phyloP scores from a whole-genome alignment of 768 basidiomycete species.

The Boletellus ananiceps region DNA sequence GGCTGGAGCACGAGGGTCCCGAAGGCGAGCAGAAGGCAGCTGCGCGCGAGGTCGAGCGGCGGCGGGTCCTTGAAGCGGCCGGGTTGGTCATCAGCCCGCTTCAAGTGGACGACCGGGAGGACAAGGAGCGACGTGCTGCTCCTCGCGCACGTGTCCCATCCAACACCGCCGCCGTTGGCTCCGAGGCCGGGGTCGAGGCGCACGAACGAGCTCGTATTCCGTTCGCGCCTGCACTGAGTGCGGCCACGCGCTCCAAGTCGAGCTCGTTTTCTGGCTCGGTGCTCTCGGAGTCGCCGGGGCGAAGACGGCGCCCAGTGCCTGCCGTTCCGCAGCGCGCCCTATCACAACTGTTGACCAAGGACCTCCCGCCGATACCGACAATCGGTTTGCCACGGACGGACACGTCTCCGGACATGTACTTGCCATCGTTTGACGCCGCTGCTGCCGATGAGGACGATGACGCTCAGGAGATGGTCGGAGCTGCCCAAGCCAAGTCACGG shows the following conservation, averaged over 20 bases:
- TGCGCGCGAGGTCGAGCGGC: conserved; percentile 69
- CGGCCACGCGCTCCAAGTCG: conserved; percentile 5
- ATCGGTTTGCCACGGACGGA: conserved; percentile 24
- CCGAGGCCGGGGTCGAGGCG: not conserved
- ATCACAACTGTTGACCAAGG: conserved; percentile 34
- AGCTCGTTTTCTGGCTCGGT: conserved; percentile 16
- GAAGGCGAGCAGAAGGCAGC: conserved; percentile 41
- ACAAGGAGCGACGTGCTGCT: not conserved
- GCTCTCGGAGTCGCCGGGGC: conserved; percentile 36
- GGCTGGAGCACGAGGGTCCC: not conserved
- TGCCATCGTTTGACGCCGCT: not conserved
- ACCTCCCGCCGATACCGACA: conserved; percentile 51
- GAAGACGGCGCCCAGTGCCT: conserved; percentile 26
- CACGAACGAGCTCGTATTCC: not conserved
- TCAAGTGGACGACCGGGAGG: not conserved
- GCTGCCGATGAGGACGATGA: not conserved
- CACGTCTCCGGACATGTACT: not conserved
- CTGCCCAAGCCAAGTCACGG: conserved; percentile 2
- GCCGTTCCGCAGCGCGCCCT: conserved; percentile 17
- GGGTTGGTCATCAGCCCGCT: conserved; percentile 67
- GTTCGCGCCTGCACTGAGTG: not conserved
- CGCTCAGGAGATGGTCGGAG: not conserved
- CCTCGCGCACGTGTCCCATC: conserved; percentile 28
- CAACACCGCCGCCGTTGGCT: not conserved
- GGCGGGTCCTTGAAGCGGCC: conserved; percentile 82